Percentiles rank a stretch among this genome's conserved stretches.
Conservation (phyloP, 176 grass and related monocot species). For the Carex cristatella region DNA sequence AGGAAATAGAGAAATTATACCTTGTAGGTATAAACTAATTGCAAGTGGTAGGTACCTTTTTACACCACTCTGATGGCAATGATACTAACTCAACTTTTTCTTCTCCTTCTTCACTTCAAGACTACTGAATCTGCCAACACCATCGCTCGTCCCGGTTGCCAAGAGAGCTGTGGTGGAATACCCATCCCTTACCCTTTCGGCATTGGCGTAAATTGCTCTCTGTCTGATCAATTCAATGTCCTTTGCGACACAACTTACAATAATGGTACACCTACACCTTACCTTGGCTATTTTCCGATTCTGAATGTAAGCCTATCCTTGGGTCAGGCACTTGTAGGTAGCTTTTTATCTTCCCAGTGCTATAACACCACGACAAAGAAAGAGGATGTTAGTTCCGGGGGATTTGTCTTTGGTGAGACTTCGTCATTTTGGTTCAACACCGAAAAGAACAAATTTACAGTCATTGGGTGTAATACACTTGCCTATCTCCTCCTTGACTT, state of each 20-base stretch:
- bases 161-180: neutral
- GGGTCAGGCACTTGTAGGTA: neutral
- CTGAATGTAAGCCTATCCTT: neutral
- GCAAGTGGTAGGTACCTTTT: too few species aligned
- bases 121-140: neutral
- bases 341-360: neutral
- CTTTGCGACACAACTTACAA: neutral
- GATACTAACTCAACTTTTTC: too few species aligned
- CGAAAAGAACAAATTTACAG: too few species aligned
- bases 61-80: too few species aligned
- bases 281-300: neutral
- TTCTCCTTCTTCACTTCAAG: neutral
- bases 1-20: too few species aligned
- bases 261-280: neutral
- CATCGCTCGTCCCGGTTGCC: neutral
- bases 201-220: neutral
- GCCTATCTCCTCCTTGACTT: too few species aligned
- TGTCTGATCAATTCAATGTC: neutral
- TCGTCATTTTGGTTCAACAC: too few species aligned
- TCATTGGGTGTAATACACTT: too few species aligned
- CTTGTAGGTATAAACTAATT: too few species aligned
- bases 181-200: slow-evolving; percentile 21
- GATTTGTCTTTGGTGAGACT: too few species aligned
- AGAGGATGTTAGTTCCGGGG: too few species aligned
- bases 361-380: neutral